Conservation (phyloP, 2,329 filamentous ascomycete genomes). For the Cercospora berteroae region DNA sequence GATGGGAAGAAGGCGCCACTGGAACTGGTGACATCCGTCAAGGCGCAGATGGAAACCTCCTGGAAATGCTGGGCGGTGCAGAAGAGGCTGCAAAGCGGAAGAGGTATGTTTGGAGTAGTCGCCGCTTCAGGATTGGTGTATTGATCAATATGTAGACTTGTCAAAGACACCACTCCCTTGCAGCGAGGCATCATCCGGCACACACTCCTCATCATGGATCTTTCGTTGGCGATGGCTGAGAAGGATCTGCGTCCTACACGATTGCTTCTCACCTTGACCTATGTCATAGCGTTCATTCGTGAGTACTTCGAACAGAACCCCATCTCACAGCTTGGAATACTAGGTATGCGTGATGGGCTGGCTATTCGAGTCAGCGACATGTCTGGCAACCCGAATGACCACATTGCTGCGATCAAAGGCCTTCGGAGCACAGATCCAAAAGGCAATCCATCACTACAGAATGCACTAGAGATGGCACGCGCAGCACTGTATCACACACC, state of each 20-base stretch:
- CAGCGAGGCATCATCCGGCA: slow-evolving; percentile 98
- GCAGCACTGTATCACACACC: slow-evolving; percentile 91
- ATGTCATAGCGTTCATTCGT: slow-evolving; percentile 80
- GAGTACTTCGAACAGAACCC: slow-evolving; percentile 99
- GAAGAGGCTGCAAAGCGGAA: slow-evolving; percentile 40
- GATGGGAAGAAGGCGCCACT: slow-evolving; percentile 37
- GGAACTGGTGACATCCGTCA: slow-evolving; percentile 37
- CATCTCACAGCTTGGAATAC: slow-evolving; percentile 88
- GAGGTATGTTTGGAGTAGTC: slow-evolving; percentile 23
- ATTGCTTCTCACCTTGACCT: slow-evolving; percentile 77
- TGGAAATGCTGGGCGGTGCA: slow-evolving; percentile 37
- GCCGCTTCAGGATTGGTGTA: background rate
- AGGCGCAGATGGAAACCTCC: slow-evolving; percentile 37
- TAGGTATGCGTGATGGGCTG: slow-evolving; percentile 91
- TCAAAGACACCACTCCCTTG: slow-evolving; percentile 90
- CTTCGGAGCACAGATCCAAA: slow-evolving; percentile 46
- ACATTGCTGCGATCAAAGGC: slow-evolving; percentile 73
- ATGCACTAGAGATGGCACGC: slow-evolving; percentile 91
- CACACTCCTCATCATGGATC: slow-evolving; percentile 83
- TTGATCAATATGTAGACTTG: slow-evolving; percentile 54
- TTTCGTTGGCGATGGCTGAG: slow-evolving; percentile 90
- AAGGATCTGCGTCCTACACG: slow-evolving; percentile 90
- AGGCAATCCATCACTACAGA: slow-evolving; percentile 66
- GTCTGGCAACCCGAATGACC: slow-evolving; percentile 85
- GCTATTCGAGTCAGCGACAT: slow-evolving; percentile 84